phyloP scores from a whole-genome alignment of 2,329 filamentous ascomycete species.

The Tolypocladium inflatum region DNA sequence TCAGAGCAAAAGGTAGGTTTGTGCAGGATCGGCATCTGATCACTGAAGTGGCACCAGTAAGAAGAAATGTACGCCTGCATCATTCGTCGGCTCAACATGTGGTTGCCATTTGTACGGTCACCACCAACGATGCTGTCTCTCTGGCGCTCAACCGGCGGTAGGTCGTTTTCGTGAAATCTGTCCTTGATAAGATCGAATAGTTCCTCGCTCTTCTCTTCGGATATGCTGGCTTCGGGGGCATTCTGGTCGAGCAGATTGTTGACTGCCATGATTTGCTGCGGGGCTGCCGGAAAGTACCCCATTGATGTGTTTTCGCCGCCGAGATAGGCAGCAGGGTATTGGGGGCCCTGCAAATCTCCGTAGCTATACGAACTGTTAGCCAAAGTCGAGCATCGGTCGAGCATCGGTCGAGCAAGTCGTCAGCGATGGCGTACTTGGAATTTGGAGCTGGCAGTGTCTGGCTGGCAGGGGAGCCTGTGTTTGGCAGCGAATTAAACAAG shows the following conservation, averaged over 20 bases:
- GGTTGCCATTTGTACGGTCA: conserved; percentile 54
- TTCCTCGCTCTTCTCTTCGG: conserved; percentile 78
- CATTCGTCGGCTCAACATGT: conserved; percentile 78
- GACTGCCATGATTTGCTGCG: conserved; percentile 81
- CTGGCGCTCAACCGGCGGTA: conserved; percentile 62
- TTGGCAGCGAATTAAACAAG: conserved; percentile 53
- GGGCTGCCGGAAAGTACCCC: conserved; percentile 49
- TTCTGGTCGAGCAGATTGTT: conserved; percentile 75
- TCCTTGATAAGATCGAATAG: conserved; percentile 73
- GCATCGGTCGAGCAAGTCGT: background rate
- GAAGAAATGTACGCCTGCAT: conserved; percentile 91
- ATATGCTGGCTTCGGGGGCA: conserved; percentile 69
- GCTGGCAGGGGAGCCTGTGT: conserved; percentile 19
- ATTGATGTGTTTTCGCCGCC: conserved; percentile 35
- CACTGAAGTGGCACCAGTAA: conserved; percentile 92
- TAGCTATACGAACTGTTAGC: conserved; percentile 33
- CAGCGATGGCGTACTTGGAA: conserved; percentile 33
- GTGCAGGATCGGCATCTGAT: conserved; percentile 89
- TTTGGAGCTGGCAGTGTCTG: conserved; percentile 34
- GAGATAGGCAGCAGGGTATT: conserved; percentile 35
- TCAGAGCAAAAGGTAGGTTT: conserved; percentile 88
- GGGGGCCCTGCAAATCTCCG: conserved; percentile 35
- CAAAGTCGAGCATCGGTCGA: background rate
- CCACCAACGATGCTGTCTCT: conserved; percentile 74
- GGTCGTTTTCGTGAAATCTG: conserved; percentile 72